These are phyloP conservation scores for Fusarium torreyae DNA, from an alignment of 2,329 filamentous ascomycete species.

Conservation along the genomic window DNA sequence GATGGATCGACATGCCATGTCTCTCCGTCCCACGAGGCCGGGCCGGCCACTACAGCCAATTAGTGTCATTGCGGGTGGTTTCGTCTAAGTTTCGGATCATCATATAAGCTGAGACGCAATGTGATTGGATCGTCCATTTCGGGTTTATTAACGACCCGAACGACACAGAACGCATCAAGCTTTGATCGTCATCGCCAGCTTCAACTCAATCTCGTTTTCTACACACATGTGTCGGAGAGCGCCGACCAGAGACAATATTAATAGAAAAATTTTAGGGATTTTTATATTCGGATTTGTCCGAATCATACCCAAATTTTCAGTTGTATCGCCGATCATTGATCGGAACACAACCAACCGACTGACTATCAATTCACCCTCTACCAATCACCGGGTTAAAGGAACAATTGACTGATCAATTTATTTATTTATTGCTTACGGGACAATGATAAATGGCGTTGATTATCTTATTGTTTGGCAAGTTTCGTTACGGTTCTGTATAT, in stretches of 20 bases:
- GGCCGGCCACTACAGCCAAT: slow-evolving; percentile 19
- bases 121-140: slow-evolving; percentile 24
- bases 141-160: slow-evolving; percentile 4
- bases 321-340: slow-evolving; percentile 12
- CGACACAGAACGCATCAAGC: slow-evolving; percentile 18
- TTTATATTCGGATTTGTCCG: slow-evolving; percentile 15
- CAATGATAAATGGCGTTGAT: neutral
- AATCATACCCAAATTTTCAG: slow-evolving; percentile 4
- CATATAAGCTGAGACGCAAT: slow-evolving; percentile 7
- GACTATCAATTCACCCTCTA: slow-evolving; percentile 11
- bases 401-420: neutral
- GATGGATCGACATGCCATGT: slow-evolving; percentile 30
- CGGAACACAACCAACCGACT: neutral
- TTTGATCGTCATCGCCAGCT: slow-evolving; percentile 18
- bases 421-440: neutral
- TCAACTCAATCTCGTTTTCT: neutral
- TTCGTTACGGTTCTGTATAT: neutral
- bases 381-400: slow-evolving; percentile 12
- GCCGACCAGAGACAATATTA: neutral
- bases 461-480: neutral
- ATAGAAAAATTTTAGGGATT: neutral
- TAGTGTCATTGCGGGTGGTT: slow-evolving; percentile 19
- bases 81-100: slow-evolving; percentile 29
- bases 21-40: slow-evolving; percentile 26
- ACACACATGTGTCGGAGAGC: slow-evolving; percentile 1